Percentiles rank a stretch among this genome's conserved stretches.
Evolutionary conservation across 805 yeast species (phyloP).

Genomic region (Schizosaccharomyces octosporus): DNA sequence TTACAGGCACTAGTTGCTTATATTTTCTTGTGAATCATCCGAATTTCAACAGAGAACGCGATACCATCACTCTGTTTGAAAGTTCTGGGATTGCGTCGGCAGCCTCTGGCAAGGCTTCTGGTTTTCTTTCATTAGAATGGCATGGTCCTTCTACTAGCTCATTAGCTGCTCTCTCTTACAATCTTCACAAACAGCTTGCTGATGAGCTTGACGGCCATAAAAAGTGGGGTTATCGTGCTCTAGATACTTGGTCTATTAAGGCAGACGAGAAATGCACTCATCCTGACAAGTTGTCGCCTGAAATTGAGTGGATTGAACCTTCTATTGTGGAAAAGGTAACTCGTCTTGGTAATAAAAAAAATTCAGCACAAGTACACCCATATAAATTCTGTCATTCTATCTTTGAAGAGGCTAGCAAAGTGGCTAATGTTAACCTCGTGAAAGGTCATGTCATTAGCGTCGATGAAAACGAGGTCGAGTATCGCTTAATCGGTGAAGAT

Average conservation of each 20-base stretch:
- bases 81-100: conserved; percentile 89
- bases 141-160: conserved; percentile 93
- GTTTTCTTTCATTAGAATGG: conserved; percentile 42
- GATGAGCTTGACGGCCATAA: conserved; percentile 56
- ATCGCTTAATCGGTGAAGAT: conserved; percentile 1
- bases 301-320: conserved; percentile 53
- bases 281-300: conserved; percentile 23
- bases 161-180: conserved; percentile 68
- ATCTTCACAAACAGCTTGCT: conserved; percentile 61
- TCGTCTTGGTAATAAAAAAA: conserved; percentile 53
- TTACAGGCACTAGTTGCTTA: conserved; percentile 72
- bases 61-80: conserved; percentile 68
- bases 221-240: conserved; percentile 80
- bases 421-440: conserved; percentile 60
- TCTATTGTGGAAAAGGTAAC: conserved; percentile 49
- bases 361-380: conserved; percentile 94
- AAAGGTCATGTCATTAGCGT: conserved; percentile 42
- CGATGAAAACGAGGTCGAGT: neutral
- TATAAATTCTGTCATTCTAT: conserved; percentile 21
- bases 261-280: neutral
- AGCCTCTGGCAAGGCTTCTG: conserved; percentile 95
- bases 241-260: conserved; percentile 27
- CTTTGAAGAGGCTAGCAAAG: conserved; percentile 67
- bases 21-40: conserved; percentile 71
- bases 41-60: conserved; percentile 39